Evolutionary conservation across 2,329 filamentous ascomycete species (phyloP), one percentile per base, ranked within the genome.

Genomic region (Fusarium haematococcum): DNA sequence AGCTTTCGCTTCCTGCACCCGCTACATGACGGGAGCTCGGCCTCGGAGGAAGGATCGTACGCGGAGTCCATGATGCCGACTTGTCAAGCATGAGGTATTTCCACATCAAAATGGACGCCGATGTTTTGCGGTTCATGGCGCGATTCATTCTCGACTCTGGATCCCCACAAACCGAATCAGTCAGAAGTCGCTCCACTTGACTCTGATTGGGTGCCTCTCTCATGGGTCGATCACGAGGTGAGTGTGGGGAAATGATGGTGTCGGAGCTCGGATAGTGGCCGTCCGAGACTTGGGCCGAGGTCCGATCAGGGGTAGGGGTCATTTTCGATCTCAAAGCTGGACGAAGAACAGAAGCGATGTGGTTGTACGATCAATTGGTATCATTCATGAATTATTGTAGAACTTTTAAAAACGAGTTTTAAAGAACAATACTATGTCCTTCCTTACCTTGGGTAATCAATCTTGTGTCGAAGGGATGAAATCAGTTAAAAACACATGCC

Each of bases 1-100:
- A 73, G 65, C 57, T 73, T 73, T 9, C 71, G 71, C 27, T 67
- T 69, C 32, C 71, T 57, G 23, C 71, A 73, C 6, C 71, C 48
- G 8, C 54, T 43, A 23, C 71, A 73, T 2, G 69, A 73, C 2
- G 71, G 71, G 1, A 73, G 43, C 58, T 63, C 62, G 57, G 61
- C 37, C 18, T 68, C 70, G 54, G 60, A 48, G 27, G 35, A 67
- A 50, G 27, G 27, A 7, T 67, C 64, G 64, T 67, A 52, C 64
- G 64, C n/a, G 32, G 48, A 27, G 8, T 57, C 52, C 52, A 57
- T 57, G 32, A 57, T 57, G 32, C 52, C 52, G 52, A 25, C 32
- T 57, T 57, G n/a, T 35, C 32, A 23, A 16, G n/a, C 32, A 57
- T 35, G 52, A 57, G 30, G 33, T 33, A 57, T 57, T 57, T 35